phyloP scores from a whole-genome alignment of 1,284 basidiomycete species.

The Moesziomyces antarcticus region DNA sequence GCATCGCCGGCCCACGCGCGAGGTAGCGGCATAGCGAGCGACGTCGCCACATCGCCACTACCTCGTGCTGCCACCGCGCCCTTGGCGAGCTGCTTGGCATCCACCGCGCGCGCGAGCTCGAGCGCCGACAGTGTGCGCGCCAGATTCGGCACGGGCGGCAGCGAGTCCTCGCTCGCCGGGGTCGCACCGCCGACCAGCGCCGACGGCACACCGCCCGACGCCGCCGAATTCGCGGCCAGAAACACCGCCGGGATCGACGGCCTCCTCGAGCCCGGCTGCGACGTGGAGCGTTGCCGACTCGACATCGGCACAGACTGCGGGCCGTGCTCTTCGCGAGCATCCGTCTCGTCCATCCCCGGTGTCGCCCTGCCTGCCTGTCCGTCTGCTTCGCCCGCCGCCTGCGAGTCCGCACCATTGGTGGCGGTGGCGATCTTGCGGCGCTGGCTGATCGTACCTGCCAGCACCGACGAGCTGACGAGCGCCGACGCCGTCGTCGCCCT shows the following conservation, averaged over 20 bases:
- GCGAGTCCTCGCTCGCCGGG: conserved; percentile 5
- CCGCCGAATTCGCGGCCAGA: conserved; percentile 22
- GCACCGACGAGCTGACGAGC: conserved; percentile 32
- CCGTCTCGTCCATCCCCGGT: conserved; percentile 5
- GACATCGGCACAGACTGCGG: conserved; percentile 7
- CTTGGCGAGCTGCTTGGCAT: not conserved
- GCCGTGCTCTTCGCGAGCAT: not conserved
- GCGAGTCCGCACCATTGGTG: not conserved
- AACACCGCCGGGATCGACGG: conserved; percentile 52
- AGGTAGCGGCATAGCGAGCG: conserved; percentile 36
- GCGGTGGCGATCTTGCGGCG: conserved; percentile 29
- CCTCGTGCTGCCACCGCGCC: conserved; percentile 2
- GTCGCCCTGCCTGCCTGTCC: conserved; percentile 5
- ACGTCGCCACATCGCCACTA: not conserved
- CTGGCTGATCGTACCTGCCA: conserved; percentile 51
- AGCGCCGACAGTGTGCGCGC: conserved; percentile 47
- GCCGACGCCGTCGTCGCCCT: conserved; percentile 32
- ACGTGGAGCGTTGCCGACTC: conserved; percentile 45
- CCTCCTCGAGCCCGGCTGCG: conserved; percentile 50
- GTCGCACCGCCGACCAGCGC: not conserved
- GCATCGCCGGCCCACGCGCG: not conserved
- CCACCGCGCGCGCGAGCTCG: conserved; percentile 15
- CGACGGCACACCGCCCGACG: conserved; percentile 2
- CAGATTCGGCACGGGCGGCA: conserved; percentile 51
- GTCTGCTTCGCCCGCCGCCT: no score